Evolutionary conservation across 1,139 yeast species (phyloP).

Genomic region (Pneumocystis carinii): DNA sequence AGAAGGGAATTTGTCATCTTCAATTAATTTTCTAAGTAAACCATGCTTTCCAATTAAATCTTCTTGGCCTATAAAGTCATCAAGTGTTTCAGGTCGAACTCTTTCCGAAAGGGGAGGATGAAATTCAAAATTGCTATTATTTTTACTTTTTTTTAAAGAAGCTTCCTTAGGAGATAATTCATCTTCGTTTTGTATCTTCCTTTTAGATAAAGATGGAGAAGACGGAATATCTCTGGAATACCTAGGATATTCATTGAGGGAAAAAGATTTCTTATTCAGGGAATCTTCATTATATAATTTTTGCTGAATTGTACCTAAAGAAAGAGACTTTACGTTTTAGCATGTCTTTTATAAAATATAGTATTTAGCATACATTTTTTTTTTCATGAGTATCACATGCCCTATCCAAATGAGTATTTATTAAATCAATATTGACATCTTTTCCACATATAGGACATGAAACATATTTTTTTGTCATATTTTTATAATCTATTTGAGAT

Average conservation of each 20-base stretch:
- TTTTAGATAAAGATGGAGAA: not conserved
- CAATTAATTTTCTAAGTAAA: slow-evolving; percentile 51
- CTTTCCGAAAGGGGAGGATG: slow-evolving; percentile 63
- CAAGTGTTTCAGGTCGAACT: slow-evolving; percentile 56
- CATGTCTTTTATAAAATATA: not conserved
- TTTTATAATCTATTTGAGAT: no score
- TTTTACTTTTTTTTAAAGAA: slow-evolving; percentile 2
- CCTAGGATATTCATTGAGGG: not conserved
- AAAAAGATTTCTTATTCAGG: not conserved
- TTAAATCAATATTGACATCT: not conserved
- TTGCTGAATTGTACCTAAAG: not conserved
- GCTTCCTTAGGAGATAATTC: not conserved
- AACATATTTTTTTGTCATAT: not conserved
- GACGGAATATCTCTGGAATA: not conserved
- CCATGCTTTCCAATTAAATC: slow-evolving; percentile 68
- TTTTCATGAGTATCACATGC: not conserved
- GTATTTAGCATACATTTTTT: not conserved
- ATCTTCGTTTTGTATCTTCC: not conserved
- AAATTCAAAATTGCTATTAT: slow-evolving; percentile 5
- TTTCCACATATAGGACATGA: not conserved
- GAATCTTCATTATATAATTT: not conserved
- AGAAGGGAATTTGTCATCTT: slow-evolving; percentile 48
- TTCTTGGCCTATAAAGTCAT: slow-evolving; percentile 75
- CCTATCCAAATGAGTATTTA: not conserved
- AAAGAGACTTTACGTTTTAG: not conserved